Evolutionary conservation across 257 asterid species (phyloP), one percentile per base, ranked within the genome.

Genomic region (Nicotiana obtusifolia): DNA sequence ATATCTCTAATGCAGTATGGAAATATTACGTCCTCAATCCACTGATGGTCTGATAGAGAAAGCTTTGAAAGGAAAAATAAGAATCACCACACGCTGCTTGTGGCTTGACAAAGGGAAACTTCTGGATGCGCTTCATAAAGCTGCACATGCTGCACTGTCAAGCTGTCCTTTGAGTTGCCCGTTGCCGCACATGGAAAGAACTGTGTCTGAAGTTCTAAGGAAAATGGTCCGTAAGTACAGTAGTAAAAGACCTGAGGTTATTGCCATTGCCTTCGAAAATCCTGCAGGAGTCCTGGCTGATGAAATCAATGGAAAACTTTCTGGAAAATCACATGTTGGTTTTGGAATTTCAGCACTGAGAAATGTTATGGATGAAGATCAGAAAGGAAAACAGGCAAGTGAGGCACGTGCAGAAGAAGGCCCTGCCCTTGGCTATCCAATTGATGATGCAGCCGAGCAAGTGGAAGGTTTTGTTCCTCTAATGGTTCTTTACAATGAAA

Each of bases 41-140:
- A 85, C 80, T 16, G 90, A 86, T 82, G 83, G 86, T 84, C 79
- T 87, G 35, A 64, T 75, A 24, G 98, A 89, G 85, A 91, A 84
- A 84, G 79, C 89, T 66, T 57, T 96, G 73, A 94, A 94, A 84
- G 99, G 98, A 81, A 96, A 94, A 89, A 96, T 96, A 82, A 89
- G 95, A 90, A 96, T 96, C 41, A 96, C 98, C 0, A 96, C 99
- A 26, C 96, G 99, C 56, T 96, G 99, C 91, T 87, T 94, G 89
- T 96, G 99, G 99, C 95, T 94, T 78, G 99, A 96, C 87, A 94
- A 89, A 89, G 99, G 99, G 41, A 96, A 93, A 86, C 98, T 96
- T 86, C 87, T 96, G 84, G 99, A 96, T 88, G 97, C 98, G 2
- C 97, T 96, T 69, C 98, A 96, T 86, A 91, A 91, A 87, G 97